phyloP scores from a whole-genome alignment of 1,139 yeast species.

The Diutina ranongensis region DNA sequence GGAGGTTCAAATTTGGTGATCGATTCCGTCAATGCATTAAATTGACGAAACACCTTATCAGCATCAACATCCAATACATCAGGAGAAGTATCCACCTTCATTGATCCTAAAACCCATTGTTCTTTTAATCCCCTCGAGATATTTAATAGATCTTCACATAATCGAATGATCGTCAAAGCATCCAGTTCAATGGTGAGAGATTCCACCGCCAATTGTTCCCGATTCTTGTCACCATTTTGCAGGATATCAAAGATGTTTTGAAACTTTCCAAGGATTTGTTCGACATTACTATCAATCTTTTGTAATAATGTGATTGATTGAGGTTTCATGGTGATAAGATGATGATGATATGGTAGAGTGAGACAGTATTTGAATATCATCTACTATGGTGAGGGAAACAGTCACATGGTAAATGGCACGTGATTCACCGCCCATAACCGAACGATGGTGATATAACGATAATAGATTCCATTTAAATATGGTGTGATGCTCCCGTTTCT shows the following conservation, averaged over 20 bases:
- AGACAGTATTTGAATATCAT: no score
- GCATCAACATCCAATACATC: constrained; percentile 15
- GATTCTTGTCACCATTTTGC: constrained; percentile 33
- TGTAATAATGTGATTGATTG: constrained; percentile 33
- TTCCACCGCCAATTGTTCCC: constrained; percentile 42
- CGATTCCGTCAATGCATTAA: constrained; percentile 28
- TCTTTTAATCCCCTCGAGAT: constrained; percentile 41
- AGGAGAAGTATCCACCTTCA: constrained; percentile 20
- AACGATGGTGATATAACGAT: no score
- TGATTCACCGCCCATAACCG: not conserved
- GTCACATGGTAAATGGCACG: not conserved
- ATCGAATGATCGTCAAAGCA: constrained; percentile 37
- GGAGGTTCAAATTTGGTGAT: constrained; percentile 14
- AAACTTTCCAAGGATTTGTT: constrained; percentile 31
- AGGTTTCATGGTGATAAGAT: constrained; percentile 23
- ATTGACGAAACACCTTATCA: constrained; percentile 22
- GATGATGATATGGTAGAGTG: not conserved
- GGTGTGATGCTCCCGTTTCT: no score
- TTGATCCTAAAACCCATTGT: constrained; percentile 46
- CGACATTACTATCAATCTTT: constrained; percentile 29
- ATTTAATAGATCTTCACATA: constrained; percentile 40
- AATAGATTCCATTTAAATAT: no score
- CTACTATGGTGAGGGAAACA: no score
- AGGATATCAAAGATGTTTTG: constrained; percentile 35
- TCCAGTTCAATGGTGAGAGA: constrained; percentile 45